Percentiles rank a stretch among this genome's conserved stretches.
Evolutionary conservation across 495 filamentous ascomycete genomes (phyloP).

Genomic region (Talaromyces ruber): DNA sequence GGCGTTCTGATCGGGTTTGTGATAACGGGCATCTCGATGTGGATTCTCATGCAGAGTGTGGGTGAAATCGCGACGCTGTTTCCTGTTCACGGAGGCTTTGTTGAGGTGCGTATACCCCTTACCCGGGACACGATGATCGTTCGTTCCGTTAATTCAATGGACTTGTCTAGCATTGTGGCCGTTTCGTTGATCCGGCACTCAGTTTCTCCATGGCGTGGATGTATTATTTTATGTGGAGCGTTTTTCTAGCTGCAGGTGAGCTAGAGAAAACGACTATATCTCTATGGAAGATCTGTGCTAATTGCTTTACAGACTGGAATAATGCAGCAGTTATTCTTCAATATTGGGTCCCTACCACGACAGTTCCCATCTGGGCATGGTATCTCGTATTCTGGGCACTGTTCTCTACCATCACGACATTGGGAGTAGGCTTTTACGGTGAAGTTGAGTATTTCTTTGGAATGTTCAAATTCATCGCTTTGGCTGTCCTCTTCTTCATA

Average conservation of each 20-base stretch:
- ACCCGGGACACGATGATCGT: no score
- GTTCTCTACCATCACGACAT: neutral
- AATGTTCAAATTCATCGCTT: neutral
- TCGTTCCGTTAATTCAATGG: no score
- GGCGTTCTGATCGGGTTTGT: no score
- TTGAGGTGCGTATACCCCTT: neutral
- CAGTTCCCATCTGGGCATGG: neutral
- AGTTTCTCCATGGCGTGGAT: neutral
- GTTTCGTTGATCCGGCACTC: neutral
- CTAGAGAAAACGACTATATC: no score
- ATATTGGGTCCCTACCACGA: neutral
- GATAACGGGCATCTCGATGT: neutral
- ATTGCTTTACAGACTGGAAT: neutral
- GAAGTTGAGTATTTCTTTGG: neutral
- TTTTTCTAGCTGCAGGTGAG: neutral
- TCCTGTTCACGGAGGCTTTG: neutral
- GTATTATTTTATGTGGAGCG: neutral
- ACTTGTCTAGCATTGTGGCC: no score
- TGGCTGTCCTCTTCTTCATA: neutral
- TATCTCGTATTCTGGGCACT: neutral
- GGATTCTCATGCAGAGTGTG: neutral
- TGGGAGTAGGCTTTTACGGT: neutral
- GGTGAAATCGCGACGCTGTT: neutral
- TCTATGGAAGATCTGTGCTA: no score
- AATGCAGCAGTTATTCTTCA: neutral